Evolutionary conservation across 2,329 filamentous ascomycete species (phyloP).

Genomic region (Trichoderma sp.): DNA sequence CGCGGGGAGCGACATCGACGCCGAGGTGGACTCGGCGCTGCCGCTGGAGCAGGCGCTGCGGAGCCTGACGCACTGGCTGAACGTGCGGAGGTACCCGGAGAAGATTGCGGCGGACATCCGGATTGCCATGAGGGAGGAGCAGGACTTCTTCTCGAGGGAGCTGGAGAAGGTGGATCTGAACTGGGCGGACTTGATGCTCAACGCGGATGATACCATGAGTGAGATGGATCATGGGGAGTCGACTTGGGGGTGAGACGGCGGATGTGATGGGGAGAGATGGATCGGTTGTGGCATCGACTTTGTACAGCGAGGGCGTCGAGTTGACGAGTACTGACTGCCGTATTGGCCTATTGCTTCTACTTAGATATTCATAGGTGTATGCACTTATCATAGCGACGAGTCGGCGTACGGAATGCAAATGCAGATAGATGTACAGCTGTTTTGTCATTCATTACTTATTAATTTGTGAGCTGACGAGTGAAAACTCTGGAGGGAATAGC

Average conservation of each 20-base stretch:
- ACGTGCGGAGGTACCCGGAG: constrained; percentile 76
- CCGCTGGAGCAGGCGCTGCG: constrained; percentile 88
- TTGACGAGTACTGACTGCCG: background rate
- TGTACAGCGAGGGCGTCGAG: background rate
- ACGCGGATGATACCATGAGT: constrained; percentile 33
- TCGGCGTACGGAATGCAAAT: background rate
- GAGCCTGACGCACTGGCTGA: constrained; percentile 91
- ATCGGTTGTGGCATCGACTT: background rate
- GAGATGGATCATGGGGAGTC: constrained; percentile 35
- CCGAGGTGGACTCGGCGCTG: constrained; percentile 87
- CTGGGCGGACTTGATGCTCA: constrained; percentile 43
- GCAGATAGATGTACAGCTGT: background rate
- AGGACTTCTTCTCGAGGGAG: constrained; percentile 76
- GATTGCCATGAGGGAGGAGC: constrained; percentile 64
- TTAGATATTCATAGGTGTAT: background rate
- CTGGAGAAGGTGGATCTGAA: constrained; percentile 65
- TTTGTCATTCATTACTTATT: constrained; percentile 15
- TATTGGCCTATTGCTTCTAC: no score
- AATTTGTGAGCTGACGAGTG: constrained; percentile 1
- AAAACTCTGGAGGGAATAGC: background rate
- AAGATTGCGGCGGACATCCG: constrained; percentile 62
- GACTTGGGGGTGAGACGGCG: constrained; percentile 25
- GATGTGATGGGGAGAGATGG: background rate
- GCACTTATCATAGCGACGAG: background rate
- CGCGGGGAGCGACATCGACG: constrained; percentile 84